phyloP scores from a whole-genome alignment of 2,329 filamentous ascomycete genomes.

The Setomelanomma holmii region DNA sequence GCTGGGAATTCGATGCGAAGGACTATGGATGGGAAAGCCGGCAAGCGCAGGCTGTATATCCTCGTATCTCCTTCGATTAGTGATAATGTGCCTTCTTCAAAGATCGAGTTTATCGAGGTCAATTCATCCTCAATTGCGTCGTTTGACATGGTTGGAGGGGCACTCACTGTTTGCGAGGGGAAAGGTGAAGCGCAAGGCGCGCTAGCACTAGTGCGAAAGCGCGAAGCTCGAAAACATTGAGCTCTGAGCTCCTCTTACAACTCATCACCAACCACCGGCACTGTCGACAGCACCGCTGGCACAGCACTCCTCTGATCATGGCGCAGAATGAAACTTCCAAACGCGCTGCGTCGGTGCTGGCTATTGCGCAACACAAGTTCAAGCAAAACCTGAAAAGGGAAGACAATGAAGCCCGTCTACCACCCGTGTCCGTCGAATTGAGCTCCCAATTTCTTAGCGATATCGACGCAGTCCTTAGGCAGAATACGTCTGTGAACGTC shows the following conservation, averaged over 20 bases:
- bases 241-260: constrained; percentile 3
- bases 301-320: constrained; percentile 19
- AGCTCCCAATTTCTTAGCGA: constrained; percentile 32
- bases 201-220: constrained; percentile 1
- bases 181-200: background rate
- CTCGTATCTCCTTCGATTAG: constrained; percentile 31
- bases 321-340: constrained; percentile 29
- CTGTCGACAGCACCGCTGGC: constrained; percentile 1
- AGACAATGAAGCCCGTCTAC: constrained; percentile 22
- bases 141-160: constrained; percentile 20
- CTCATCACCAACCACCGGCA: constrained; percentile 9
- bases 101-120: constrained; percentile 85
- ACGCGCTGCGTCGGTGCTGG: constrained; percentile 29
- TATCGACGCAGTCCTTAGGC: constrained; percentile 36
- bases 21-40: constrained; percentile 63
- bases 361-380: constrained; percentile 39
- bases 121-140: constrained; percentile 72
- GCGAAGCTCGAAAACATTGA: background rate
- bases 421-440: constrained; percentile 28
- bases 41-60: constrained; percentile 66
- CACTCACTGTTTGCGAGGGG: constrained; percentile 1
- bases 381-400: constrained; percentile 35
- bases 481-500: constrained; percentile 38
- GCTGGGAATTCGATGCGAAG: constrained; percentile 71
- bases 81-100: constrained; percentile 70